phyloP scores from a whole-genome alignment of 805 yeast species.

The Blastobotrys mokoenaii region DNA sequence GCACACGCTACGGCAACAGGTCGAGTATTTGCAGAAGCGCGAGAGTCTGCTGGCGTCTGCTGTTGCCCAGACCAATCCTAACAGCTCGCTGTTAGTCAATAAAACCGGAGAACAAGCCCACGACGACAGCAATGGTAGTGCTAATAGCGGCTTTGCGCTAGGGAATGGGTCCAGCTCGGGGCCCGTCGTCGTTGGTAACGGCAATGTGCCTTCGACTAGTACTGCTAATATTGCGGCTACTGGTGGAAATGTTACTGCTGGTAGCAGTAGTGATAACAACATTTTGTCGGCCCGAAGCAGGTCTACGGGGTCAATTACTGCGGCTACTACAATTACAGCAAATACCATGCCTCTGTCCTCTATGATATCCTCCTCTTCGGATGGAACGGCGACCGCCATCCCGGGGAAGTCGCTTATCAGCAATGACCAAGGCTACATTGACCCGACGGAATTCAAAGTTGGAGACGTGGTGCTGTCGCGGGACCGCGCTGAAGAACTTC shows the following conservation, averaged over 20 bases:
- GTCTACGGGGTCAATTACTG: too few species aligned
- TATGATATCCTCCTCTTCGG: neutral
- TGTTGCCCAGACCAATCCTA: slow-evolving; percentile 12
- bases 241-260: neutral
- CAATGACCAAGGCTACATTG: neutral
- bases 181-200: too few species aligned
- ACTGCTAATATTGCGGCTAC: neutral
- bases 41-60: slow-evolving; percentile 13
- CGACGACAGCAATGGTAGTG: neutral
- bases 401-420: neutral
- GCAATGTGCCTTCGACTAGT: too few species aligned
- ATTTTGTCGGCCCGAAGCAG: neutral
- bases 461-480: slow-evolving; percentile 68
- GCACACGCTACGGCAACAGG: slow-evolving; percentile 57
- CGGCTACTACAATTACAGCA: neutral
- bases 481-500: slow-evolving; percentile 63
- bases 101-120: neutral
- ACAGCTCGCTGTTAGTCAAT: slow-evolving; percentile 1
- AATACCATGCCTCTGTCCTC: neutral
- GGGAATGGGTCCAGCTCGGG: neutral
- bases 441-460: slow-evolving; percentile 50
- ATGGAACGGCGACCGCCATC: neutral
- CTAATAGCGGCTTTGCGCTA: neutral
- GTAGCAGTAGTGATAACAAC: neutral
- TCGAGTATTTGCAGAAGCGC: slow-evolving; percentile 14